Base-by-base conservation (phyloP, 129 eudicot genomes). In the Scalesia atractyloides region DNA sequence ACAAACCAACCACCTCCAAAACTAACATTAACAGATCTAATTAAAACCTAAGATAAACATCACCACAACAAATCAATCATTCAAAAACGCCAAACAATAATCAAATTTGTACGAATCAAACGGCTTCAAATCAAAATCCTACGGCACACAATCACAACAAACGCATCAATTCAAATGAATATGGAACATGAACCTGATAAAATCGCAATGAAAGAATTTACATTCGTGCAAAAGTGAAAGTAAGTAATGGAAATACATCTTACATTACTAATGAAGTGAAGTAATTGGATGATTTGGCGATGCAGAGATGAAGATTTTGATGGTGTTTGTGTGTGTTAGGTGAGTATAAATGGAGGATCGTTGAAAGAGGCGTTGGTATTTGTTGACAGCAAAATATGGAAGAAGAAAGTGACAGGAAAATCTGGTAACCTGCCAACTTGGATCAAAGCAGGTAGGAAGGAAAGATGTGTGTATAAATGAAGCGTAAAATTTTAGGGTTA, bases 361-460 rank as follows among this genome's bases (percentile, higher is more conserved):
- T 61, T 63, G 50, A 75, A 41, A 46, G 46, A 16, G 30, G 73
- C 51, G 59, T 46, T 6, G 12, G 9, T 39, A 44, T 16, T 30
- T 20, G 26, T 76, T 50, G 18, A 43, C 24, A 13, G 61, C 39
- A 5, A 4, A 63, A 43, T 2, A n/a, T 24, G 47, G 24, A 13
- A 50, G 73, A 67, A 66, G 67, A 75, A 75, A 52, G 51, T 15
- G 67, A 66, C 11, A 15, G 73, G 47, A 75, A 76, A 9, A 30
- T 57, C 61, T 46, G 64, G 72, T 34, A 9, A 2, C 13, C 47
- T 61, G 64, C 34, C 73, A 53, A 24, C 20, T 53, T 36, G 19
- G 19, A 48, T 7, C 43, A 12, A 9, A 7, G 64, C 19, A 15
- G 68, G 50, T 16, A 7, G 47, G 13, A 36, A 9, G 70, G 68